Evolutionary conservation across 176 grass and related monocot genomes (phyloP), one percentile per base, ranked within the genome.

Genomic region (Aegilops tauschii): DNA sequence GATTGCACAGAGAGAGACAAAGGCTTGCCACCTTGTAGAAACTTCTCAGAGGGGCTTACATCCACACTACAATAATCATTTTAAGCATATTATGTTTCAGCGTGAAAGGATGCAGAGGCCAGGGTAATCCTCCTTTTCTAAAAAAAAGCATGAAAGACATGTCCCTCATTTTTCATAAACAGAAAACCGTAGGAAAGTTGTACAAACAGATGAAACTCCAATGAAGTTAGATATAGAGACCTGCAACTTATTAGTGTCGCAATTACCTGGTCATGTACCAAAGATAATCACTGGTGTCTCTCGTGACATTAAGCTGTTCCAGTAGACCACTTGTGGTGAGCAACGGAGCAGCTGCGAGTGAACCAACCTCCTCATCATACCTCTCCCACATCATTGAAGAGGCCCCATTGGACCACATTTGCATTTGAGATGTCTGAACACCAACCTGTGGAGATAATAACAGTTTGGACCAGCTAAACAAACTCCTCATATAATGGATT

Each of bases 341-440:
- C 74, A 93, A 65, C 14, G 97, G 92, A 75, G 79, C 76, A 82
- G 89, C 90, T 50, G 84, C 92, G n/a, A 99, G 81, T 73, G 97
- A 96, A 86, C 89, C 71, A 82, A 99, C 85, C 44, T 96, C 97
- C 81, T 99, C 97, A 86, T 96, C 92, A 45, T 99, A 99, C 85
- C 89, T 90, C 85, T 96, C 97, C 92, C 92, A 99, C 77, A 94
- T 84, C 79, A 99, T 92, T 81, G 90, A 85, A n/a, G 89, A 92
- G 75, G 77, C 67, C 44, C 87, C 91, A 76, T 85, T 80, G 80
- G 83, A 76, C 89, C 87, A 94, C 97, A 99, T 99, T 90, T 99
- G 94, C 94, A 99, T 96, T 82, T 96, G 94, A 89, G 90, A 94
- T 87, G 97, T 99, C 86, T 99, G 97, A 91, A 93, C 93, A 66